phyloP scores from a whole-genome alignment of 139 green algal genomes.

The Coelastrella sp. region DNA sequence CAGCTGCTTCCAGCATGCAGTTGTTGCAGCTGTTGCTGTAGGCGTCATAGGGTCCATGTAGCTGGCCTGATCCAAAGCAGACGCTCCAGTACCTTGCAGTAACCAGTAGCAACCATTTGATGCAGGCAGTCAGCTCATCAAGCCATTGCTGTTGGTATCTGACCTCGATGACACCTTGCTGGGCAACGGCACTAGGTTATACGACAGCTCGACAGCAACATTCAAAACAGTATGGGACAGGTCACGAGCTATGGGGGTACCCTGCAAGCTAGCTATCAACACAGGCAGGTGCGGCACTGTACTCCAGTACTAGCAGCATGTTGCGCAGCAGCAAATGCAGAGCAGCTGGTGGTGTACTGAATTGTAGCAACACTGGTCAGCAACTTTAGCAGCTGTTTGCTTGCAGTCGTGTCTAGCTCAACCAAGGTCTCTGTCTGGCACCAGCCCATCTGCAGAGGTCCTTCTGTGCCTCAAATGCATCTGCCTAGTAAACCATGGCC shows the following conservation, averaged over 20 bases:
- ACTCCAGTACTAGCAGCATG: not conserved
- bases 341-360: no score
- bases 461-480: no score
- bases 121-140: constrained; percentile 17
- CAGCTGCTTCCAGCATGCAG: not conserved
- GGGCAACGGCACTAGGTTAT: not conserved
- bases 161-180: constrained; percentile 43
- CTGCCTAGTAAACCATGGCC: no score
- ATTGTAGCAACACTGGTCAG: no score
- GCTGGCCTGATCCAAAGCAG: not conserved
- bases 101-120: not conserved
- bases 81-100: not conserved
- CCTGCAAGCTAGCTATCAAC: constrained; percentile 36
- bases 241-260: not conserved
- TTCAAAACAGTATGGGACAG: constrained; percentile 31
- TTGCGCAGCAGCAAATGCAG: not conserved
- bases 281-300: constrained; percentile 18
- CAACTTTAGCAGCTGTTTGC: no score
- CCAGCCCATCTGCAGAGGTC: no score
- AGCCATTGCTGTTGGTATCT: constrained; percentile 35
- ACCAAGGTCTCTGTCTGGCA: no score
- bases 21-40: not conserved
- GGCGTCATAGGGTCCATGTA: not conserved
- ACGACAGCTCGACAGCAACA: not conserved
- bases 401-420: no score